A percentile compares a stretch with the other conserved stretches of the same genome.
These are phyloP conservation scores for Syzygium malaccense DNA, from an alignment of 441 rosid genomes.

Conservation along the genomic window DNA sequence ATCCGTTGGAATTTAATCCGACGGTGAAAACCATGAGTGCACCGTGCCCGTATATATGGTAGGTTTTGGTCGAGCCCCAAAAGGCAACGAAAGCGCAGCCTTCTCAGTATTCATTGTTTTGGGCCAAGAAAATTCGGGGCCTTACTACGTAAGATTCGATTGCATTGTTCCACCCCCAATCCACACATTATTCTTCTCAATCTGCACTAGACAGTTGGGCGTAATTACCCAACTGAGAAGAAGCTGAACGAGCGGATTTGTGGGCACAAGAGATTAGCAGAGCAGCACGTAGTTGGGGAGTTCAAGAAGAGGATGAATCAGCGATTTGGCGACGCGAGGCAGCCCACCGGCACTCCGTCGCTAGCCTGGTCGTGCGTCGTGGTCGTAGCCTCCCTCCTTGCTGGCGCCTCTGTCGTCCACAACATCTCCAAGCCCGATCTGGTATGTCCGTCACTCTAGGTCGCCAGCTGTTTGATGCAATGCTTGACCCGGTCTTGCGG, in stretches of 20 bases:
- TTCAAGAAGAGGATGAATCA: constrained; percentile 21
- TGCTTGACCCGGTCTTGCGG: not conserved
- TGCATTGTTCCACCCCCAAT: not conserved
- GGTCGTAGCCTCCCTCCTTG: constrained; percentile 52
- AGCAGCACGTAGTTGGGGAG: not conserved
- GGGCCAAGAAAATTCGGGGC: not conserved
- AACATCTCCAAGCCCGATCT: constrained; percentile 60
- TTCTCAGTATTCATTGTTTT: not conserved
- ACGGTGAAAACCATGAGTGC: not conserved
- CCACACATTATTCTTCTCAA: not conserved
- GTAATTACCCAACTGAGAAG: not conserved
- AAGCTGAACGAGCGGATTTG: not conserved
- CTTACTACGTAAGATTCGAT: not conserved
- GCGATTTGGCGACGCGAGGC: constrained; percentile 41
- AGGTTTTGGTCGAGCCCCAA: not conserved
- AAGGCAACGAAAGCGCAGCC: not conserved
- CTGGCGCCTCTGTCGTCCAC: constrained; percentile 69
- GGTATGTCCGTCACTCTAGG: constrained; percentile 11
- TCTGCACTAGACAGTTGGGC: not conserved
- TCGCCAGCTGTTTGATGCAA: constrained; percentile 16
- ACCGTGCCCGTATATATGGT: not conserved
- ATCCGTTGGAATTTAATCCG: not conserved
- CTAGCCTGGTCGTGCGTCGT: constrained; percentile 45
- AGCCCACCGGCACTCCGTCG: constrained; percentile 68
- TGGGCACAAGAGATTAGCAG: not conserved